Conservation (phyloP, 2,329 filamentous ascomycete species). For the Pseudohalonectria lignicola region DNA sequence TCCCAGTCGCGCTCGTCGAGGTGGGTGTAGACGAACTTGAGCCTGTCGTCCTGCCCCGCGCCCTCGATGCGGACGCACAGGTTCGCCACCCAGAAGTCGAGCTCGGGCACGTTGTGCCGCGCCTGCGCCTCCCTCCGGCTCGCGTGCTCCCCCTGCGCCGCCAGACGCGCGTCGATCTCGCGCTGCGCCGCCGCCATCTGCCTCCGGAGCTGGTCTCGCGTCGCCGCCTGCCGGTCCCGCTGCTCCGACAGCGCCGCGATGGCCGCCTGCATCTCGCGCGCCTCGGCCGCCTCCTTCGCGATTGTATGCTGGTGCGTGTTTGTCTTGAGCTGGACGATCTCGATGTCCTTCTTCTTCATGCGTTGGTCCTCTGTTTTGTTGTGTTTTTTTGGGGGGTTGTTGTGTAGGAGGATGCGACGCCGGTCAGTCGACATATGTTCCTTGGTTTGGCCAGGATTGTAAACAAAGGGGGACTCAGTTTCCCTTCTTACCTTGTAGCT, state of each 20-base stretch:
- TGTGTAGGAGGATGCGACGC: too few species aligned
- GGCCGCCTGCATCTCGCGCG: conserved; percentile 58
- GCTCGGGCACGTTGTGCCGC: conserved; percentile 81
- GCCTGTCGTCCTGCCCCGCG: conserved; percentile 67
- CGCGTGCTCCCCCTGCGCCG: conserved; percentile 62
- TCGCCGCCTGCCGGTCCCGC: conserved; percentile 47
- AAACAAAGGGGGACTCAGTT: not conserved
- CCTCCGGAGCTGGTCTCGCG: conserved; percentile 43
- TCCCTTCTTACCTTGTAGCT: conserved; percentile 62
- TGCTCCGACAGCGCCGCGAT: conserved; percentile 48
- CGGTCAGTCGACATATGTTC: too few species aligned
- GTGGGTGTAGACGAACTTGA: conserved; percentile 86
- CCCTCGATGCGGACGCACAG: conserved; percentile 85
- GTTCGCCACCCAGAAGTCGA: conserved; percentile 93
- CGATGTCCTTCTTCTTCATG: conserved; percentile 79
- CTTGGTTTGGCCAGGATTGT: conserved; percentile 1
- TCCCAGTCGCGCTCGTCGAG: conserved; percentile 82
- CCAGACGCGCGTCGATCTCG: conserved; percentile 57
- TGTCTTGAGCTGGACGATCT: conserved; percentile 65
- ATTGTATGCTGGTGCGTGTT: conserved; percentile 61
- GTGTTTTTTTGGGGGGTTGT: too few species aligned
- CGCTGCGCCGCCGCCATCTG: conserved; percentile 59
- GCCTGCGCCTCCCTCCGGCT: conserved; percentile 72
- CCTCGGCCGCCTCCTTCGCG: conserved; percentile 68
- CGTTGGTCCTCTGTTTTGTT: conserved; percentile 67